A percentile compares a stretch with the other conserved stretches of the same genome.
These are phyloP conservation scores for Phytophthora lateralis DNA, from an alignment of 352 stramenopile genomes.

Conservation along the genomic window DNA sequence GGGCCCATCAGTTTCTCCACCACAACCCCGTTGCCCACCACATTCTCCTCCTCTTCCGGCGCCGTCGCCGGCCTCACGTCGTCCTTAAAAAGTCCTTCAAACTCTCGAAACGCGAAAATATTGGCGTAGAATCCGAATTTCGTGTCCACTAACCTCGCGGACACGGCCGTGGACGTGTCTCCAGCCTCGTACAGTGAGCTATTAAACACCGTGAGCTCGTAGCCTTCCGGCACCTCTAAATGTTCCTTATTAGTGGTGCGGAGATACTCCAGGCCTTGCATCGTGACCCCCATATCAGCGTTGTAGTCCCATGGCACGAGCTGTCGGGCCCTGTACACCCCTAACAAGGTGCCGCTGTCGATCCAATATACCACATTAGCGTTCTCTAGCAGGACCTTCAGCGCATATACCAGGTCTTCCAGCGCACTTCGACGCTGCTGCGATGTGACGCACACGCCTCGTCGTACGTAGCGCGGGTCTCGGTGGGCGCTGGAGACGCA, in stretches of 20 bases:
- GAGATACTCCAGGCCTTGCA: slow-evolving; percentile 25
- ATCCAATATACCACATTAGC: slow-evolving; percentile 53
- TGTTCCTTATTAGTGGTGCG: slow-evolving; percentile 18
- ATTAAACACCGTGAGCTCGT: slow-evolving; percentile 50
- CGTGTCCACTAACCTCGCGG: slow-evolving; percentile 52
- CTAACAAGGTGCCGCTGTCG: slow-evolving; percentile 59
- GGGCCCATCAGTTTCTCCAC: slow-evolving; percentile 42
- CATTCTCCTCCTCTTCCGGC: slow-evolving; percentile 14
- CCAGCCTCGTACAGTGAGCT: slow-evolving; percentile 41
- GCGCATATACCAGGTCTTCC: slow-evolving; percentile 44
- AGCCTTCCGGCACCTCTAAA: slow-evolving; percentile 39
- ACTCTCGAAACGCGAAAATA: slow-evolving; percentile 50
- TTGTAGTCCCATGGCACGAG: slow-evolving; percentile 62
- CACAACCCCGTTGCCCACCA: slow-evolving; percentile 33
- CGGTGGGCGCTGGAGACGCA: slow-evolving; percentile 45
- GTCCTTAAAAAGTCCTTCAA: slow-evolving; percentile 39
- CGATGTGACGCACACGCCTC: slow-evolving; percentile 39
- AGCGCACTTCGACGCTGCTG: slow-evolving; percentile 41
- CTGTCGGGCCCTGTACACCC: slow-evolving; percentile 47
- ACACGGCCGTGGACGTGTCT: slow-evolving; percentile 32
- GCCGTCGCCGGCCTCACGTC: slow-evolving; percentile 22
- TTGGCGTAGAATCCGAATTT: slow-evolving; percentile 60
- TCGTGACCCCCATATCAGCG: slow-evolving; percentile 47
- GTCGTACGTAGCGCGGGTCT: slow-evolving; percentile 42
- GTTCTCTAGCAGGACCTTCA: slow-evolving; percentile 44